These are phyloP conservation scores for Colletotrichum orchidophilum DNA, from an alignment of 2,329 filamentous ascomycete genomes.

Conservation along the genomic window DNA sequence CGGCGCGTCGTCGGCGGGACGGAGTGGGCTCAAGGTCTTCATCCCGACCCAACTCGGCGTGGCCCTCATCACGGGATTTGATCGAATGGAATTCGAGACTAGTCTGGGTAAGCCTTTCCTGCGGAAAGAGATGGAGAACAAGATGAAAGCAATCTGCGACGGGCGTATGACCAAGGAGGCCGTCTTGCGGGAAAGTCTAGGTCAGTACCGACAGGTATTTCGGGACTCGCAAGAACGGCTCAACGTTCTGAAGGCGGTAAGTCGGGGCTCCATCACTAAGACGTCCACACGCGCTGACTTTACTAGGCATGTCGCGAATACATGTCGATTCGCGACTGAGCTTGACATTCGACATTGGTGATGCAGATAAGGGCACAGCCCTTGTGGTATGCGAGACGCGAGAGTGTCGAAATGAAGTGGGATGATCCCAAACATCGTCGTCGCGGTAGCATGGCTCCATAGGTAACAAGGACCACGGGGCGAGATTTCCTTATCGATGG, in stretches of 20 bases:
- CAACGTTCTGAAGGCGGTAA: slow-evolving; percentile 69
- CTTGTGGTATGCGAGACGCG: slow-evolving; percentile 15
- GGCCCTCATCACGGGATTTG: slow-evolving; percentile 92
- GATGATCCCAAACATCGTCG: slow-evolving; percentile 29
- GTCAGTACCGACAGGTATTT: slow-evolving; percentile 89
- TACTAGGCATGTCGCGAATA: slow-evolving; percentile 64
- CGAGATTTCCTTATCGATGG: slow-evolving; percentile 30
- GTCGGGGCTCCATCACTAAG: slow-evolving; percentile 41
- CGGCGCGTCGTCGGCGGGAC: slow-evolving; percentile 47
- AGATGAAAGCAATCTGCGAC: slow-evolving; percentile 97
- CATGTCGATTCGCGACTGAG: slow-evolving; percentile 47
- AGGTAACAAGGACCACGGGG: slow-evolving; percentile 24
- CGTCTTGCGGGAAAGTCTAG: slow-evolving; percentile 84
- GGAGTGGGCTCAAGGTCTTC: slow-evolving; percentile 78
- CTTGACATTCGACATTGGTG: not conserved
- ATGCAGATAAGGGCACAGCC: slow-evolving; percentile 30
- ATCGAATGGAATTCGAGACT: slow-evolving; percentile 91
- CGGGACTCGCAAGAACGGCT: slow-evolving; percentile 82
- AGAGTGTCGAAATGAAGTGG: slow-evolving; percentile 26
- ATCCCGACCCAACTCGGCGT: slow-evolving; percentile 92
- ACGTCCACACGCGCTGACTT: slow-evolving; percentile 26
- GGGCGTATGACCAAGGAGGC: slow-evolving; percentile 78
- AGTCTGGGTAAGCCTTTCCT: slow-evolving; percentile 96
- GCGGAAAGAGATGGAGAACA: slow-evolving; percentile 96
- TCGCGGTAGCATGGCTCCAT: slow-evolving; percentile 13